Conservation (phyloP, 1,139 yeast genomes). For the Geotrichum klebahnii region DNA sequence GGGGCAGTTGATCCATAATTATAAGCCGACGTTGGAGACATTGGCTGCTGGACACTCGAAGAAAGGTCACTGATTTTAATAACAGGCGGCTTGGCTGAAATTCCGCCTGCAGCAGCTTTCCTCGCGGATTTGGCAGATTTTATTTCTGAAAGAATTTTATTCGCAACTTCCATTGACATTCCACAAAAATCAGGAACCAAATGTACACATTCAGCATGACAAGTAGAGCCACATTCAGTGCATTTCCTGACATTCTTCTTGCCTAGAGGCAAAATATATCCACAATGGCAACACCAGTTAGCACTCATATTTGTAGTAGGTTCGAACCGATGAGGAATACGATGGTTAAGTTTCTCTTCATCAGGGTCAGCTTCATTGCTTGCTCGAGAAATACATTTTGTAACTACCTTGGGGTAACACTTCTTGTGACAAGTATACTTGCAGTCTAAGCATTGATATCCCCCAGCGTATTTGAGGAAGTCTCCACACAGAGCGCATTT, state of each 20-base stretch:
- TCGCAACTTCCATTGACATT: slow-evolving; percentile 96
- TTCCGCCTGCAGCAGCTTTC: slow-evolving; percentile 31
- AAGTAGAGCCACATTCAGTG: slow-evolving; percentile 90
- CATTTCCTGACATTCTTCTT: slow-evolving; percentile 91
- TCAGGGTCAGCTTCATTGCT: slow-evolving; percentile 79
- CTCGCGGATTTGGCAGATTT: slow-evolving; percentile 68
- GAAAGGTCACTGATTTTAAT: too few relatives aligned
- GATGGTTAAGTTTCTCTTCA: slow-evolving; percentile 88
- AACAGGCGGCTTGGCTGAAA: not conserved
- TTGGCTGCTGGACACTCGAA: too few relatives aligned
- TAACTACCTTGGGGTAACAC: slow-evolving; percentile 89
- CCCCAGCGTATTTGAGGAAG: slow-evolving; percentile 78
- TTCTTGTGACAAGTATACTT: slow-evolving; percentile 89
- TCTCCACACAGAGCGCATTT: slow-evolving; percentile 96
- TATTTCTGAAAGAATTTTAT: slow-evolving; percentile 78
- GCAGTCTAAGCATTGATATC: slow-evolving; percentile 95
- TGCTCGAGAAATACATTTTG: slow-evolving; percentile 90
- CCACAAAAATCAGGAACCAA: slow-evolving; percentile 97
- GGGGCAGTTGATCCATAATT: not conserved
- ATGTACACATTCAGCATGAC: slow-evolving; percentile 89
- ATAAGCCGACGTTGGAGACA: slow-evolving; percentile 12
- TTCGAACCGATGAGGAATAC: slow-evolving; percentile 94
- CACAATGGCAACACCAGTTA: slow-evolving; percentile 99
- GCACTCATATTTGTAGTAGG: slow-evolving; percentile 90
- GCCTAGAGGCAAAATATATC: slow-evolving; percentile 92